Evolutionary conservation across 768 basidiomycete species (phyloP).

Genomic region (Auricularia heimuer): DNA sequence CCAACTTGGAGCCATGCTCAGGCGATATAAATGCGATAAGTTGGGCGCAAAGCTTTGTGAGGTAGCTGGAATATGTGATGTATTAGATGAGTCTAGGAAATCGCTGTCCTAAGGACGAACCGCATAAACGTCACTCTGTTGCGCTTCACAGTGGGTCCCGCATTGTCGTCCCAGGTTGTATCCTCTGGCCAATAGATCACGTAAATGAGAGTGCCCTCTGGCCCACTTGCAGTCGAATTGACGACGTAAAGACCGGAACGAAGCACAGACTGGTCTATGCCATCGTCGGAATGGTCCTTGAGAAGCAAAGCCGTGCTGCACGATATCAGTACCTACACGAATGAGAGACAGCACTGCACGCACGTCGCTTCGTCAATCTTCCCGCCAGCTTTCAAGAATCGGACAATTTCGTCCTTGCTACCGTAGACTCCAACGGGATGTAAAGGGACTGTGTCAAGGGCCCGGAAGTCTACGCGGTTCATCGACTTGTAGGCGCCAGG

Average conservation of each 20-base stretch:
- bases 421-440: constrained; percentile 52
- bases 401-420: constrained; percentile 38
- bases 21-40: constrained; percentile 39
- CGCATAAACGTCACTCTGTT: constrained; percentile 57
- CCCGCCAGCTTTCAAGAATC: constrained; percentile 29
- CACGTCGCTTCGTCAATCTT: constrained; percentile 33
- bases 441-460: constrained; percentile 36
- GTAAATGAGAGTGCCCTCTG: constrained; percentile 25
- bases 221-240: constrained; percentile 10
- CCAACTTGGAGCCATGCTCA: constrained; percentile 33
- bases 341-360: constrained; percentile 10
- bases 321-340: background rate
- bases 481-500: constrained; percentile 45
- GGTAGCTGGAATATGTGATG: constrained; percentile 31
- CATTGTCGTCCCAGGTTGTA: constrained; percentile 46
- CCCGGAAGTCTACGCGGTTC: constrained; percentile 46
- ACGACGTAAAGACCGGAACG: constrained; percentile 46
- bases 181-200: constrained; percentile 56
- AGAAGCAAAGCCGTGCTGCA: background rate
- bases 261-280: constrained; percentile 18
- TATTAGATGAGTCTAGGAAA: background rate
- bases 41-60: constrained; percentile 53
- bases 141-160: constrained; percentile 32
- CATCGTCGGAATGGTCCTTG: background rate
- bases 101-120: constrained; percentile 19